Evolutionary conservation across 257 asterid species (phyloP), one percentile per base, ranked within the genome.

Genomic region (Eucommia ulmoides): DNA sequence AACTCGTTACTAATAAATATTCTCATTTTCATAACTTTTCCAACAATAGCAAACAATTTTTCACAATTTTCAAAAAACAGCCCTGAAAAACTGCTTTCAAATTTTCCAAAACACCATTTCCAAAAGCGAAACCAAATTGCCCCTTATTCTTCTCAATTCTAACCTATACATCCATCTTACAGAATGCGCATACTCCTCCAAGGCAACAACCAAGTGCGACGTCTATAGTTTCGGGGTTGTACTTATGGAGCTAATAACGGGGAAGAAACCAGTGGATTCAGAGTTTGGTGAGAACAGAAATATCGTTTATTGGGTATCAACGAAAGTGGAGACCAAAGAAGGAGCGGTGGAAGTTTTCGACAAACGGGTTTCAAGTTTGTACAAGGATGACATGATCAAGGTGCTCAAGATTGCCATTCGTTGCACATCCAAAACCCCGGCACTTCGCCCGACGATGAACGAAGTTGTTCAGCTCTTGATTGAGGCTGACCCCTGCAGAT

Each of bases 181-280:
- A 42, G 48, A 42, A 42, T 42, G 19, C 19, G 48, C 48, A 4
- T 42, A 42, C 19, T 42, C 48, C 6, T 42, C 48, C 48, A 42
- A 42, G 48, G 48, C 48, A 42, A 42, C 48, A 42, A 42, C 48
- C 19, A 42, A 42, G 20, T 42, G 48, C 10, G 48, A 42, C 19
- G 48, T 42, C 48, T 42, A 42, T 21, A 42, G 48, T 10, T 42
- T 42, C 19, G 48, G 20, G 19, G 48, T 42, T 0, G 48, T 42
- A 42, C 48, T 42, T 1, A 42, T 42, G 48, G 48, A 42, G 19
- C 15, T 42, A 18, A 42, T 42, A 42, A 42, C 48, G 1, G 48
- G 48, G 48, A 42, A 42, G 48, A 42, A 42, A 10, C 48, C 48
- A 16, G 3, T 42, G 48, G 48, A 42, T 19, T 19, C 48, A 15